A percentile compares a stretch with the other conserved stretches of the same genome.
These are phyloP conservation scores for Fraxinus dipetala DNA, from an alignment of 305 asterid species.

Conservation along the genomic window DNA sequence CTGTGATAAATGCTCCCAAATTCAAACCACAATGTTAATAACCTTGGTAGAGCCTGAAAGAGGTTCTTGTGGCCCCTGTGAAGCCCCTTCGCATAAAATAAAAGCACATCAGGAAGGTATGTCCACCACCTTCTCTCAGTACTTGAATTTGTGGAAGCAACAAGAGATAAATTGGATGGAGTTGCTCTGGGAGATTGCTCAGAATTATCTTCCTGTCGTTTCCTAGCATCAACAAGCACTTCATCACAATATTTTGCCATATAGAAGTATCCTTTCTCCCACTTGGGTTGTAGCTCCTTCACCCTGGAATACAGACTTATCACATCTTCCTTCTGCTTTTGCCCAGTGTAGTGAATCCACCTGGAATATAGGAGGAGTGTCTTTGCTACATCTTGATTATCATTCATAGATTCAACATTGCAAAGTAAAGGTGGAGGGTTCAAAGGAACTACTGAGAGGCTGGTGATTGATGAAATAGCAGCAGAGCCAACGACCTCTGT, in stretches of 20 bases:
- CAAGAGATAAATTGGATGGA: constrained; percentile 44
- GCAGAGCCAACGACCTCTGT: constrained; percentile 76
- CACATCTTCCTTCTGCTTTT: constrained; percentile 94
- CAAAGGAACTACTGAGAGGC: constrained; percentile 78
- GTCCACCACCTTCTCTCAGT: constrained; percentile 84
- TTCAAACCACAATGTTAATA: constrained; percentile 94
- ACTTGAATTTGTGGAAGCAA: constrained; percentile 49
- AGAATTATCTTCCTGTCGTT: constrained; percentile 73
- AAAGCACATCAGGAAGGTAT: constrained; percentile 79
- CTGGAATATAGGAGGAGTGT: constrained; percentile 88
- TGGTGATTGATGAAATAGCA: constrained; percentile 83
- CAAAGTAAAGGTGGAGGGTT: constrained; percentile 64
- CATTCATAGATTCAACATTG: constrained; percentile 54
- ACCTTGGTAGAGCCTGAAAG: constrained; percentile 94
- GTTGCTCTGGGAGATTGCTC: constrained; percentile 51
- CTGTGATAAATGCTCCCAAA: constrained; percentile 66
- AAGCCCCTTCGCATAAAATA: constrained; percentile 89
- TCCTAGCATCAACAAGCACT: constrained; percentile 91
- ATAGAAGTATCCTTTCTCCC: constrained; percentile 94
- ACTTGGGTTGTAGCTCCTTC: constrained; percentile 85
- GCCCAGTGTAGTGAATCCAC: constrained; percentile 97
- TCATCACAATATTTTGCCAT: constrained; percentile 96
- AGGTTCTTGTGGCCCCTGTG: constrained; percentile 95
- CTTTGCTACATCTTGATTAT: constrained; percentile 71
- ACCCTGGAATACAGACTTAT: constrained; percentile 86